Evolutionary conservation across 306 rosid genomes (phyloP), one percentile per base, ranked within the genome.

Genomic region (Casuarina equisetifolia): DNA sequence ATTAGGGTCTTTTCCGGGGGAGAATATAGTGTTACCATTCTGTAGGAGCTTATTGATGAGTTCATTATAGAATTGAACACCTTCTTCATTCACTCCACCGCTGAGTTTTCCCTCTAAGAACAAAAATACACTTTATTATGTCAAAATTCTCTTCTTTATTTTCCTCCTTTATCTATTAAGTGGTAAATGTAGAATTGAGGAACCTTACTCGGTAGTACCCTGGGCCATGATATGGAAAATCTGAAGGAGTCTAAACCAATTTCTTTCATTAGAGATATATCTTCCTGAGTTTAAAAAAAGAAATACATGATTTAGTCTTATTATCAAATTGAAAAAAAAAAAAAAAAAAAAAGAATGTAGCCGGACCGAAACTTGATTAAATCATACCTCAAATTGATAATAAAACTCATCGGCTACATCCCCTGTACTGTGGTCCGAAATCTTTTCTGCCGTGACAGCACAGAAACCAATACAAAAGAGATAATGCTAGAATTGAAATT

Each of bases 151-250:
- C 32, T 25, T 25, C 32, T 25, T 25, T 25, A 25, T 25, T 25
- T 59, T 10, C 39, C 1, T 59, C 10, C 42, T 5, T 61, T 6
- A 25, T 36, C 4, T n/a, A 38, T 61, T 10, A 13, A 38, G 42
- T 36, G 10, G 44, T 32, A 66, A 3, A 0, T 0, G 48, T 3
- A 11, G 11, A 1, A n/a, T 66, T 9, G 6, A 59, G 13, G 17
- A 0, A 49, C 17, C 69, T 76, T 86, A 89, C 93, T 72, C 0
- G 90, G 90, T 17, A 89, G 78, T 45, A 89, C 76, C 77, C 93
- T 62, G 9, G 88, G 12, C 93, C 93, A 89, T 6, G 93, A 86
- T 73, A 89, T 75, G 76, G 93, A 89, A 38, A 89, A 86, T 73
- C 93, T 83, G 63, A 64, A 85, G 2, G 90, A 86, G 16, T 89